Percentiles rank a stretch among this genome's conserved stretches.
Evolutionary conservation across 2,329 filamentous ascomycete species (phyloP).

Genomic region (Epichloe aotearoae): DNA sequence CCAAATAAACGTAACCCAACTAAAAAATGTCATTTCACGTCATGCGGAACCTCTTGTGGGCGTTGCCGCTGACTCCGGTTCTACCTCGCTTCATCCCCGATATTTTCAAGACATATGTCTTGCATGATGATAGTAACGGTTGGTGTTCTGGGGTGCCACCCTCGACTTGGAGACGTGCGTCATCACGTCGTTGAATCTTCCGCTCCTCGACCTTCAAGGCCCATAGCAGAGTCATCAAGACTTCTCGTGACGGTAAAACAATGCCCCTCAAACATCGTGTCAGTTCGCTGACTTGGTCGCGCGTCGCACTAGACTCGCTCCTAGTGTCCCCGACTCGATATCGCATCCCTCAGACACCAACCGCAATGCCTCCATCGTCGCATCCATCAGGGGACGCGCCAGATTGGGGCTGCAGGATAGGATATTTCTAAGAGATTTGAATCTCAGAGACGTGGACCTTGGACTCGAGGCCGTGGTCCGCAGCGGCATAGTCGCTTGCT

Average conservation of each 20-base stretch:
- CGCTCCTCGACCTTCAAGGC: slow-evolving; percentile 29
- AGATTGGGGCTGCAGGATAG: slow-evolving; percentile 61
- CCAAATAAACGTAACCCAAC: slow-evolving; percentile 6
- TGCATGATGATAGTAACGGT: slow-evolving; percentile 7
- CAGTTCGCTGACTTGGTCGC: slow-evolving; percentile 22
- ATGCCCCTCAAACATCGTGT: slow-evolving; percentile 24
- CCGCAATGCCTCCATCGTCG: slow-evolving; percentile 62
- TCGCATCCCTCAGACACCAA: slow-evolving; percentile 48
- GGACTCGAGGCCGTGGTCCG: slow-evolving; percentile 38
- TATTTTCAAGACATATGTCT: slow-evolving; percentile 13
- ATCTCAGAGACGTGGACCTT: slow-evolving; percentile 44
- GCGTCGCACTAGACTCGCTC: slow-evolving; percentile 22
- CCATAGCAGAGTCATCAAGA: slow-evolving; percentile 35
- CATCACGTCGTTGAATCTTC: slow-evolving; percentile 16
- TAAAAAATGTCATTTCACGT: slow-evolving; percentile 8
- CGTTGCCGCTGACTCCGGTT: slow-evolving; percentile 7
- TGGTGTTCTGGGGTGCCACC: slow-evolving; percentile 13
- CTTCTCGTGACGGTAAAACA: slow-evolving; percentile 32
- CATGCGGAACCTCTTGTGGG: slow-evolving; percentile 10
- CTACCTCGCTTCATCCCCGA: slow-evolving; percentile 11
- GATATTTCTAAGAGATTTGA: slow-evolving; percentile 49
- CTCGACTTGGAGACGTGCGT: slow-evolving; percentile 12
- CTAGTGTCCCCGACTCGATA: slow-evolving; percentile 27
- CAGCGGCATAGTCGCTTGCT: slow-evolving; percentile 36
- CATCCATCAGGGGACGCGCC: slow-evolving; percentile 62